Conservation (phyloP, 169 alveolate species). For the Eimeria brunetti region DNA sequence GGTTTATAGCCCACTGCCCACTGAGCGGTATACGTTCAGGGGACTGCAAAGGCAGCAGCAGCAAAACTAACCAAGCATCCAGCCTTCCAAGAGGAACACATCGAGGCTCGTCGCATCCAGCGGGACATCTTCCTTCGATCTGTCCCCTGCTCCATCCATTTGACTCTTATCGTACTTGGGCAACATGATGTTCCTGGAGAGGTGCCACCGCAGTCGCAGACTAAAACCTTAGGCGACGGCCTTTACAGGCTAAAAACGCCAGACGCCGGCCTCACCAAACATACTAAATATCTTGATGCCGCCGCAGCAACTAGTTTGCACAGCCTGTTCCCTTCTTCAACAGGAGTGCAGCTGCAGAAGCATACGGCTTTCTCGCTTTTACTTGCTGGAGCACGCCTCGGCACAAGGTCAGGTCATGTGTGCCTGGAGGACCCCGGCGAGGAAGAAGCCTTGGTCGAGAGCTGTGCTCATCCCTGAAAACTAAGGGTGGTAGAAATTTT, state of each 20-base stretch:
- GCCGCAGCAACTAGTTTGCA: background rate
- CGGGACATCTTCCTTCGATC: background rate
- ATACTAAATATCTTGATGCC: background rate
- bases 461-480: background rate
- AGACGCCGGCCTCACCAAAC: background rate
- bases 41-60: background rate
- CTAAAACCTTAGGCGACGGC: background rate
- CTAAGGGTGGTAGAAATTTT: background rate
- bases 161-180: slow-evolving; percentile 46
- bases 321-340: background rate
- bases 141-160: slow-evolving; percentile 35
- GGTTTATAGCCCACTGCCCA: no score
- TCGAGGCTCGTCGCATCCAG: slow-evolving; percentile 23
- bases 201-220: background rate
- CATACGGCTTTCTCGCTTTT: slow-evolving; percentile 38
- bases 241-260: background rate
- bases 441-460: slow-evolving; percentile 10
- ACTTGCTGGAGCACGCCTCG: slow-evolving; percentile 2
- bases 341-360: background rate
- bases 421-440: slow-evolving; percentile 63
- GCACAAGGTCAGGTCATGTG: slow-evolving; percentile 17
- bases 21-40: background rate
- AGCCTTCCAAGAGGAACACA: slow-evolving; percentile 33
- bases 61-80: slow-evolving; percentile 60
- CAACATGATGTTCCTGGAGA: slow-evolving; percentile 9